Evolutionary conservation across 2,329 filamentous ascomycete species (phyloP).

Genomic region (Sporothrix phasma): DNA sequence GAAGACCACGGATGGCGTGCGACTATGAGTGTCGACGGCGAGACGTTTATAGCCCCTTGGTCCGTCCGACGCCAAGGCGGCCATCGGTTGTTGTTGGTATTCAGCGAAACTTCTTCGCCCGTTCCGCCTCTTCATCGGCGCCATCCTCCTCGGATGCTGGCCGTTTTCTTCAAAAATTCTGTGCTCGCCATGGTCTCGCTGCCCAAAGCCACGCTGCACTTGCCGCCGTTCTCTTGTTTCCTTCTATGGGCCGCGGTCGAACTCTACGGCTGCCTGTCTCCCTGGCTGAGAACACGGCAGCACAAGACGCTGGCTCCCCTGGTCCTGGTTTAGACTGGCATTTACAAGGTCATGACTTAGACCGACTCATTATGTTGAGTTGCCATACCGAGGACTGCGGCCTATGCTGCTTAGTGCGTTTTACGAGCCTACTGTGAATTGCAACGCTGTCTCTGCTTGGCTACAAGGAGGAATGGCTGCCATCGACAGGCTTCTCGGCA

Average conservation of each 20-base stretch:
- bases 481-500: conserved; percentile 19
- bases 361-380: conserved; percentile 23
- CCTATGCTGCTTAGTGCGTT: conserved; percentile 24
- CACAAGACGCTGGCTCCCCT: not conserved
- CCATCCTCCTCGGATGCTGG: conserved; percentile 18
- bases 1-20: conserved; percentile 17
- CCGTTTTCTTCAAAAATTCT: conserved; percentile 21
- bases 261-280: conserved; percentile 14
- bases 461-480: conserved; percentile 23
- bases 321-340: not conserved
- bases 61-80: conserved; percentile 13
- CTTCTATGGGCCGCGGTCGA: conserved; percentile 12
- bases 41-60: conserved; percentile 19
- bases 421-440: conserved; percentile 23
- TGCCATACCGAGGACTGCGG: conserved; percentile 21
- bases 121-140: not conserved
- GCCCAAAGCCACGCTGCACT: conserved; percentile 22
- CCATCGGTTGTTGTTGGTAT: conserved; percentile 1
- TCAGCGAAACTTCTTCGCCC: not conserved
- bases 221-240: conserved; percentile 21
- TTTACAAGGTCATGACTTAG: conserved; percentile 1
- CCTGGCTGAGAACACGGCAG: not conserved
- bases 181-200: conserved; percentile 17
- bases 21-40: conserved; percentile 9
- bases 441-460: conserved; percentile 25